Conservation (phyloP, 202 grass and related monocot genomes). For the Elaeis oleifera region DNA sequence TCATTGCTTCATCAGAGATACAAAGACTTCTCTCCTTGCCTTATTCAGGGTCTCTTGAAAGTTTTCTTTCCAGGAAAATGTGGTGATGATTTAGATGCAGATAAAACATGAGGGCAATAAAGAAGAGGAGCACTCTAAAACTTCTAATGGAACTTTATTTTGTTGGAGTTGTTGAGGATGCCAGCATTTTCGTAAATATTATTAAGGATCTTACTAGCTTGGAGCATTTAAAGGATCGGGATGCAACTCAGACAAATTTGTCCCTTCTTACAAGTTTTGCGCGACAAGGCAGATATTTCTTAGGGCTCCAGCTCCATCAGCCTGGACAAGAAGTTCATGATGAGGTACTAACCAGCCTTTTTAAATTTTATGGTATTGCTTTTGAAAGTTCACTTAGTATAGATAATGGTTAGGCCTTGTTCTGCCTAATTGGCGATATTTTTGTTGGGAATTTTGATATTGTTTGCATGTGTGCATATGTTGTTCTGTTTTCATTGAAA, state of each 20-base stretch:
- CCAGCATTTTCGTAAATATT: slow-evolving; percentile 76
- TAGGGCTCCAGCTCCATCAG: slow-evolving; percentile 43
- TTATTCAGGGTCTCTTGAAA: slow-evolving; percentile 82
- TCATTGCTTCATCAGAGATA: slow-evolving; percentile 98
- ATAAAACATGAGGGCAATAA: slow-evolving; percentile 83
- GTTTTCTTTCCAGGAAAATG: slow-evolving; percentile 89
- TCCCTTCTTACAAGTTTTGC: slow-evolving; percentile 90
- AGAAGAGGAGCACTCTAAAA: slow-evolving; percentile 94
- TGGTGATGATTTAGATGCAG: slow-evolving; percentile 69
- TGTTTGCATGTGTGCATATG: too few species aligned
- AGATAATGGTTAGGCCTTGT: too few species aligned
- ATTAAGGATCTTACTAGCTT: slow-evolving; percentile 82
- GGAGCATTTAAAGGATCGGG: slow-evolving; percentile 90
- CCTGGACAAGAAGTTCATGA: slow-evolving; percentile 62
- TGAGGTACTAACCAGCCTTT: slow-evolving; percentile 34
- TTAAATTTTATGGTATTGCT: neutral
- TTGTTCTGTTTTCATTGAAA: too few species aligned
- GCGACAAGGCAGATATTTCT: slow-evolving; percentile 74
- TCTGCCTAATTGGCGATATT: too few species aligned
- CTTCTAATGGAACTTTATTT: slow-evolving; percentile 91
- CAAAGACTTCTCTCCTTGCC: slow-evolving; percentile 92
- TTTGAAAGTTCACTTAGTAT: too few species aligned
- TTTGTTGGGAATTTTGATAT: too few species aligned
- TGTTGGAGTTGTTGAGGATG: slow-evolving; percentile 95
- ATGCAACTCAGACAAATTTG: slow-evolving; percentile 94